Conservation (phyloP, 192 early-diverging fungal genomes). For the Podila epigama region DNA sequence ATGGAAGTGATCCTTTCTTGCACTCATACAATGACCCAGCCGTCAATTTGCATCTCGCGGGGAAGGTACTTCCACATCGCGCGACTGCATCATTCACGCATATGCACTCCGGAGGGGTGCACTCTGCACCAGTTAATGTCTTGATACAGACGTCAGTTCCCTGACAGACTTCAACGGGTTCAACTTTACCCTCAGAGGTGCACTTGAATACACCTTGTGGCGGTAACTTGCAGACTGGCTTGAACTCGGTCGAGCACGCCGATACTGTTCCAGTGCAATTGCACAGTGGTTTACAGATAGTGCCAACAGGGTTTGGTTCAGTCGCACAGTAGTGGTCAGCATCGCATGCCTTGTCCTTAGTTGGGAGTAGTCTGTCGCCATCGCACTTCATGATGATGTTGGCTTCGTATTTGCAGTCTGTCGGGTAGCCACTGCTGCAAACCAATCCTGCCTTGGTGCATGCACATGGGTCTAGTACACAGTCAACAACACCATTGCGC, state of each 20-base stretch:
- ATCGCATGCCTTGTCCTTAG: neutral
- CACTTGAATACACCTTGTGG: neutral
- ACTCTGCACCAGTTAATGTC: neutral
- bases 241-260: neutral
- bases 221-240: neutral
- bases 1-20: neutral
- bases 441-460: too few species aligned
- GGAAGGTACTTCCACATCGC: neutral
- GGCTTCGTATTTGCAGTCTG: too few species aligned
- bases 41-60: neutral
- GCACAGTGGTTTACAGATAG: neutral
- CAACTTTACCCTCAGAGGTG: neutral
- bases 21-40: neutral
- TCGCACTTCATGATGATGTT: too few species aligned
- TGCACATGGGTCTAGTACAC: too few species aligned
- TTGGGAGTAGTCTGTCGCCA: too few species aligned
- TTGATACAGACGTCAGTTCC: neutral
- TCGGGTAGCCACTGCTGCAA: too few species aligned
- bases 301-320: neutral
- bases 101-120: neutral
- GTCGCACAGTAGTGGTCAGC: neutral
- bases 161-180: neutral
- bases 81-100: neutral
- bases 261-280: neutral
- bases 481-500: too few species aligned